These are phyloP conservation scores for Globisporangium solare DNA, from an alignment of 352 stramenopile genomes.

Conservation along the genomic window DNA sequence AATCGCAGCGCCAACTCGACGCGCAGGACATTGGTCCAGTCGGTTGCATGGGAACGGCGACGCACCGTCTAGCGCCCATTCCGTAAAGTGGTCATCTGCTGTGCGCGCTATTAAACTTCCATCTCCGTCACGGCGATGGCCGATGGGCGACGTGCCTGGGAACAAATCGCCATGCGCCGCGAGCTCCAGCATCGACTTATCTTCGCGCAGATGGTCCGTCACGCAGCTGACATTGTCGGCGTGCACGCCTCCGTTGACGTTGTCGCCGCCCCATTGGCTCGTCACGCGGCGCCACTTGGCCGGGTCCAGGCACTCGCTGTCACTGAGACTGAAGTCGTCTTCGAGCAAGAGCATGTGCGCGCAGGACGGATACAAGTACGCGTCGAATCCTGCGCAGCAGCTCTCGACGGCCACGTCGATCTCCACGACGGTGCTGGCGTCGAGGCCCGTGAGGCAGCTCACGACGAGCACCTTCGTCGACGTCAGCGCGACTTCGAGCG, in stretches of 20 bases:
- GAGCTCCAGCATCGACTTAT: constrained; percentile 40
- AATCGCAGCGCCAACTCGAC: constrained; percentile 51
- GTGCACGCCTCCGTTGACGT: constrained; percentile 66
- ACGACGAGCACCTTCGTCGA: constrained; percentile 33
- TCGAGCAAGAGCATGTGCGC: constrained; percentile 44
- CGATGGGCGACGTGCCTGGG: constrained; percentile 27
- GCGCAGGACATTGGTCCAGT: constrained; percentile 28
- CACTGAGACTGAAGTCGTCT: constrained; percentile 34
- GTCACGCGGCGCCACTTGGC: constrained; percentile 41
- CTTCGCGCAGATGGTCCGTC: constrained; percentile 8
- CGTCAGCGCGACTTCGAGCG: constrained; percentile 21
- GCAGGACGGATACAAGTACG: constrained; percentile 37
- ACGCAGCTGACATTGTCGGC: constrained; percentile 43
- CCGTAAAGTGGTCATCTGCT: constrained; percentile 30
- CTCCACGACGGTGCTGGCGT: constrained; percentile 28
- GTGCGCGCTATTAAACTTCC: constrained; percentile 24
- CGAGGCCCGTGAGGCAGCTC: constrained; percentile 50
- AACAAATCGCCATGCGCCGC: constrained; percentile 55
- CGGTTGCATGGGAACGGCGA: constrained; percentile 39
- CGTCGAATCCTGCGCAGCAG: constrained; percentile 48
- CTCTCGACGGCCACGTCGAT: constrained; percentile 30
- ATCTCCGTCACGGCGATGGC: constrained; percentile 15
- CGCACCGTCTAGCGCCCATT: constrained; percentile 51
- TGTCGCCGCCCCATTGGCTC: constrained; percentile 50
- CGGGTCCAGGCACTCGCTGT: constrained; percentile 24